Evolutionary conservation across 306 rosid genomes (phyloP).

Genomic region (Vachellia pachyceras): DNA sequence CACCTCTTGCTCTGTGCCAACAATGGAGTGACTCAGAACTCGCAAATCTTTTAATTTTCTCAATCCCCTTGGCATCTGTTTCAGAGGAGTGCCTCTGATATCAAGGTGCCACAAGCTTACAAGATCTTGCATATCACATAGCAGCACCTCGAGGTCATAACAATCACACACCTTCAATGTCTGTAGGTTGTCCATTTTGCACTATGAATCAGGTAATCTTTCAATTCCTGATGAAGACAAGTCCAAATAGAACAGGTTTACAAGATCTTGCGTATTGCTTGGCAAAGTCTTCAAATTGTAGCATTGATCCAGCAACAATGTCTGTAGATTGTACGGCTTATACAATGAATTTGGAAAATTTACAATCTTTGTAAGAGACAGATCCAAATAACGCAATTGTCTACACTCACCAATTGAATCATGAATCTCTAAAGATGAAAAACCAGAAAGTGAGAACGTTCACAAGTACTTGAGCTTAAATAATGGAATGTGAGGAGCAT

Average conservation of each 20-base stretch:
- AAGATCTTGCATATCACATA: slow-evolving; percentile 8
- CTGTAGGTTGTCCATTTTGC: slow-evolving; percentile 33
- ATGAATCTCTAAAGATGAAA: background rate
- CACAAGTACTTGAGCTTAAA: background rate
- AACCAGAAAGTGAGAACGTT: background rate
- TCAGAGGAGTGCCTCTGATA: background rate
- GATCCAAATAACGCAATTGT: slow-evolving; percentile 17
- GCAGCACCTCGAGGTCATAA: background rate
- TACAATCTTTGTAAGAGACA: background rate
- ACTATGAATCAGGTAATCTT: background rate
- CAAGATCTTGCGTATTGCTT: background rate
- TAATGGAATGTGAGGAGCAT: too few relatives aligned
- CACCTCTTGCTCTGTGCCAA: background rate
- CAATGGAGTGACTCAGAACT: background rate
- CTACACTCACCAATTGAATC: slow-evolving; percentile 10
- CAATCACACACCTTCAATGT: background rate
- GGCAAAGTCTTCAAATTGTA: background rate
- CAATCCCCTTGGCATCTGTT: background rate
- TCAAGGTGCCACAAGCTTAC: slow-evolving; percentile 20
- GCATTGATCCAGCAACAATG: background rate
- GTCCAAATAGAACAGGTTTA: slow-evolving; percentile 7
- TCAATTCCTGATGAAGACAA: background rate
- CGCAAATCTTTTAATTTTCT: background rate
- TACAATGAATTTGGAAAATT: background rate
- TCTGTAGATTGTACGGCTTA: slow-evolving; percentile 32